Base-by-base conservation (phyloP, 2,329 filamentous ascomycete species). In the Arthrinium phaeospermum region DNA sequence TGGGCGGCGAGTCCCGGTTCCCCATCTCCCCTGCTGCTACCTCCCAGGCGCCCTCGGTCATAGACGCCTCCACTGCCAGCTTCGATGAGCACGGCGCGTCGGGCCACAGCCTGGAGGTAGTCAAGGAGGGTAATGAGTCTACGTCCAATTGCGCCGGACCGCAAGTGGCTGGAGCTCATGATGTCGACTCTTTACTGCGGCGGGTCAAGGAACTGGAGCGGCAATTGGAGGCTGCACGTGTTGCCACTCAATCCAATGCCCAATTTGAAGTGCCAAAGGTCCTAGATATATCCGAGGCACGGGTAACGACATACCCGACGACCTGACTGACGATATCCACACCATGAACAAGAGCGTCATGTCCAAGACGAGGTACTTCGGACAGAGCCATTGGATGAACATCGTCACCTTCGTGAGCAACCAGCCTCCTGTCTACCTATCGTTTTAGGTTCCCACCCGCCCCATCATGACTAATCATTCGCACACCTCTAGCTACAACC, bases 151-250 rank as follows among this genome's bases (percentile, higher is more conserved):
- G 53, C 30, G 27, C 16, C 12, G 14, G 7, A 34, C 4, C 30
- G 30, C 30, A 22, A 57, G 51, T 1, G 22, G 22, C 37, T 44
- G 37, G 22, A 72, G 67, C 8, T 37, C 71, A 22, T 12, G 75
- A 78, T 64, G 75, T 77, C 16, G 73, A 74, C 19, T 73, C 80
- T 1, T 77, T 86, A 37, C 76, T 81, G 45, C 80, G 82, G 1
- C 80, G 83, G 53, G 81, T 86, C 4, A 80, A 80, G 14, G 81
- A 85, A 30, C 82, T 87, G 6, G 85, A 87, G 72, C 81, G 84
- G 73, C 84, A 83, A 74, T 77, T 86, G 22, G 79, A 78, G 22
- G 79, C 19, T 70, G 68, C 10, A 19, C n/a, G 70, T 72, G 5
- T 74, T 75, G 19, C n/a, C 22, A 71, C n/a, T 75, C 78, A 34